phyloP scores from a whole-genome alignment of 345 rosid species.

The Sonneratia caseolaris region DNA sequence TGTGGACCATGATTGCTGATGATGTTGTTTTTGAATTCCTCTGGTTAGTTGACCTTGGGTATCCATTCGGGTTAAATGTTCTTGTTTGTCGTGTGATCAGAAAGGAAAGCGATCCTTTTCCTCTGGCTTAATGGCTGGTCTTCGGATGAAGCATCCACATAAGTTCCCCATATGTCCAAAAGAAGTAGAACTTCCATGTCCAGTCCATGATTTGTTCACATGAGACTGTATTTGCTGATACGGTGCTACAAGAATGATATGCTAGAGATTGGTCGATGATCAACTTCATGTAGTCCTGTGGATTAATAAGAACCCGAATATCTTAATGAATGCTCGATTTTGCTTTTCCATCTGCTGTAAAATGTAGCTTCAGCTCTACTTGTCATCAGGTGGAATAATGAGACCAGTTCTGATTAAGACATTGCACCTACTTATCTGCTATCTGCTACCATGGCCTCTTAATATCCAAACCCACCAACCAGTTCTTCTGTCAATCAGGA shows the following conservation, averaged over 20 bases:
- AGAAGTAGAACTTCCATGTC: neutral
- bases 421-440: slow-evolving; percentile 16
- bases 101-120: neutral
- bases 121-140: neutral
- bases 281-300: neutral
- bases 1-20: neutral
- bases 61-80: neutral
- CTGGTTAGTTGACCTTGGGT: neutral
- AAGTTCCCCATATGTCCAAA: neutral
- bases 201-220: too few relatives aligned
- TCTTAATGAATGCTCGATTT: neutral
- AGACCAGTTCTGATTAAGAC: slow-evolving; percentile 12
- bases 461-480: neutral
- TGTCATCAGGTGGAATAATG: slow-evolving; percentile 8
- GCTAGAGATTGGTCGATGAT: neutral
- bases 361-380: neutral
- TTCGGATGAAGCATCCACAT: neutral
- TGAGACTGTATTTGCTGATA: neutral
- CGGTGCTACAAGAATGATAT: neutral
- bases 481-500: neutral
- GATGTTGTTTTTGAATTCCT: neutral
- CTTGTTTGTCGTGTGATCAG: neutral
- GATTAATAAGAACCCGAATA: neutral
- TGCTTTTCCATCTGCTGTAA: neutral
- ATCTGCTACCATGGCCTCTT: neutral